Evolutionary conservation across 2,329 filamentous ascomycete genomes (phyloP).

Genomic region (Aspergillus arachidicola): DNA sequence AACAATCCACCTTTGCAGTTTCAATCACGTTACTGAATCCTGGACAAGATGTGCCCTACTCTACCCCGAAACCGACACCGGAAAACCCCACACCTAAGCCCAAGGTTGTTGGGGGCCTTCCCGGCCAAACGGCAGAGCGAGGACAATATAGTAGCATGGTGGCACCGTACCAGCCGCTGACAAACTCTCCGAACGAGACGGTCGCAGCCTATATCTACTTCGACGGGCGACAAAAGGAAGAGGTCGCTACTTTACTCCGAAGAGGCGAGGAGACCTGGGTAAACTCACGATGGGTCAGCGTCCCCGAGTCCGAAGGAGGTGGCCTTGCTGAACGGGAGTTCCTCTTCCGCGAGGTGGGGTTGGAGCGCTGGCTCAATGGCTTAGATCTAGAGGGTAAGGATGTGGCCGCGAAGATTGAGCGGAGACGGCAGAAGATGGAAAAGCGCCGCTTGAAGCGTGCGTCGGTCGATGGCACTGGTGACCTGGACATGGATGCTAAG

Average conservation of each 20-base stretch:
- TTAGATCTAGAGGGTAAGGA: conserved; percentile 93
- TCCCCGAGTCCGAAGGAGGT: conserved; percentile 86
- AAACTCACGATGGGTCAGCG: conserved; percentile 95
- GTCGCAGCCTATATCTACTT: conserved; percentile 99
- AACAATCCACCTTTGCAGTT: conserved; percentile 95
- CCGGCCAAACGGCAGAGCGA: conserved; percentile 55
- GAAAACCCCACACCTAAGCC: conserved; percentile 79
- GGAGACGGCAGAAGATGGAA: conserved; percentile 70
- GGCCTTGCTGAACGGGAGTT: conserved; percentile 96
- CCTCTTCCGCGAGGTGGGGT: conserved; percentile 90
- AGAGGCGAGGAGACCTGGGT: conserved; percentile 99
- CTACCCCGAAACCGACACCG: conserved; percentile 76
- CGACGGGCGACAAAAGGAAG: conserved; percentile 90
- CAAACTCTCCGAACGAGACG: conserved; percentile 90
- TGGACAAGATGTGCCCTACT: conserved; percentile 87
- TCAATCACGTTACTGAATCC: conserved; percentile 94
- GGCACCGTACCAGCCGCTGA: conserved; percentile 87
- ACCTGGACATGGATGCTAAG: conserved; percentile 43
- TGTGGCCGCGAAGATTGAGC: conserved; percentile 76
- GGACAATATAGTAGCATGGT: conserved; percentile 62
- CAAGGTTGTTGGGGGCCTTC: conserved; percentile 75
- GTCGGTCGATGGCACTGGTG: conserved; percentile 59
- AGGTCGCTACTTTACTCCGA: conserved; percentile 89
- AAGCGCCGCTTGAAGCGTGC: conserved; percentile 79
- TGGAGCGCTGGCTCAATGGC: conserved; percentile 95